Evolutionary conservation across 1,284 basidiomycete genomes (phyloP), one percentile per base, ranked within the genome.

Genomic region (Sanghuangporus sanghuang): DNA sequence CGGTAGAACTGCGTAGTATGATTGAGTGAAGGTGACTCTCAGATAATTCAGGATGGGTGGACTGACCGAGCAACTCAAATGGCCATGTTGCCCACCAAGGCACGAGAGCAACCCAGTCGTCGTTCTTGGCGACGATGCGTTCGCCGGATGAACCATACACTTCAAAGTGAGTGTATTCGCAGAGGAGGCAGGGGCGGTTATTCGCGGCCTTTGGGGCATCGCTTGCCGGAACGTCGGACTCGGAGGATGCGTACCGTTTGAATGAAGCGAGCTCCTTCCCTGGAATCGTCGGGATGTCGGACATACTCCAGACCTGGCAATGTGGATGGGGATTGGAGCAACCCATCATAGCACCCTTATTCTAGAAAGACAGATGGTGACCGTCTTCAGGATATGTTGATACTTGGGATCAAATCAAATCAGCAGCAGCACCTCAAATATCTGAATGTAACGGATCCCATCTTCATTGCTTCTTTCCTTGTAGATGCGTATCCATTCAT

Each of bases 31-130:
- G 61, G 55, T 58, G 48, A 53, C 39, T 40, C 16, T 7, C 16
- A 3, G 27, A 27, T 59, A 59, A 32, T 40, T 44, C 16, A 6
- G 12, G 18, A 38, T 12, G 6, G 16, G 9, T 54, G 36, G 27
- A 68, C 82, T 68, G 68, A 92, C 91, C 75, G 65, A 98, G 77
- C 14, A 92, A 81, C 74, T 98, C 96, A 71, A 90, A 98, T 0
- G 96, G 96, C 96, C 96, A 98, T 36, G 87, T 85, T 1, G 95
- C 96, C 96, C 96, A 98, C 86, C 92, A 98, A 0, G 96, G 96
- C 0, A 98, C 94, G 5, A 98, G 72, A 0, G 89, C 93, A 4
- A 93, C 80, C 85, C 95, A 98, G 70, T 93, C 81, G 3, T 89
- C 81, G 69, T 94, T 92, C 73, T 83, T 81, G 39, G 87, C 75